Conservation (phyloP, 129 eudicot species). For the Tagetes patula region DNA sequence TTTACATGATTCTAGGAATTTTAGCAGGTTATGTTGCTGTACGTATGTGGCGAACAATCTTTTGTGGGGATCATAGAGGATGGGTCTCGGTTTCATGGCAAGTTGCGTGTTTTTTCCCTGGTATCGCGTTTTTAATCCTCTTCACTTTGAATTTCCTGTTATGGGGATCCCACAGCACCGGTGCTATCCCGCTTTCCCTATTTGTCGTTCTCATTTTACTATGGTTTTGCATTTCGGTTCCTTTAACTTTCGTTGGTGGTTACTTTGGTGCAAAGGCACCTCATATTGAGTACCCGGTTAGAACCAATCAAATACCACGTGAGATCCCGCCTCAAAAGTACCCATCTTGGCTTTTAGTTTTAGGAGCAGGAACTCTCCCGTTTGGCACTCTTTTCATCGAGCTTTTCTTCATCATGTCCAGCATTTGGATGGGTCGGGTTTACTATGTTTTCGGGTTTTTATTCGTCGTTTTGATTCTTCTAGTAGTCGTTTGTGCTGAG, state of each 20-base stretch:
- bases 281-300: slow-evolving; percentile 41
- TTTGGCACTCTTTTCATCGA: slow-evolving; percentile 46
- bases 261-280: slow-evolving; percentile 47
- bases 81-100: slow-evolving; percentile 36
- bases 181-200: slow-evolving; percentile 44
- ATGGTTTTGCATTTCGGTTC: slow-evolving; percentile 49
- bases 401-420: slow-evolving; percentile 47
- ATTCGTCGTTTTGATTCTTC: slow-evolving; percentile 39
- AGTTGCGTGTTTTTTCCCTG: slow-evolving; percentile 43
- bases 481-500: slow-evolving; percentile 72
- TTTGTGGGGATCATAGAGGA: slow-evolving; percentile 31
- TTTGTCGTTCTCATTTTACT: slow-evolving; percentile 42
- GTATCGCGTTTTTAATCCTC: slow-evolving; percentile 40
- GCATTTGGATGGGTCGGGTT: slow-evolving; percentile 45
- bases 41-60: slow-evolving; percentile 32
- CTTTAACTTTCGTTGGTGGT: slow-evolving; percentile 45
- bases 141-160: slow-evolving; percentile 35
- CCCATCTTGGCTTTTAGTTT: slow-evolving; percentile 76
- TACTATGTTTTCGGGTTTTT: slow-evolving; percentile 44
- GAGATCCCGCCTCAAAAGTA: slow-evolving; percentile 71
- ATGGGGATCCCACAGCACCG: slow-evolving; percentile 44
- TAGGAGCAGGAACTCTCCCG: slow-evolving; percentile 72
- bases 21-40: slow-evolving; percentile 32
- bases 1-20: slow-evolving; percentile 38
- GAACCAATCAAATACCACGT: slow-evolving; percentile 66